Evolutionary conservation across 352 stramenopile species (phyloP).

Genomic region (Phytopythium aichiense): DNA sequence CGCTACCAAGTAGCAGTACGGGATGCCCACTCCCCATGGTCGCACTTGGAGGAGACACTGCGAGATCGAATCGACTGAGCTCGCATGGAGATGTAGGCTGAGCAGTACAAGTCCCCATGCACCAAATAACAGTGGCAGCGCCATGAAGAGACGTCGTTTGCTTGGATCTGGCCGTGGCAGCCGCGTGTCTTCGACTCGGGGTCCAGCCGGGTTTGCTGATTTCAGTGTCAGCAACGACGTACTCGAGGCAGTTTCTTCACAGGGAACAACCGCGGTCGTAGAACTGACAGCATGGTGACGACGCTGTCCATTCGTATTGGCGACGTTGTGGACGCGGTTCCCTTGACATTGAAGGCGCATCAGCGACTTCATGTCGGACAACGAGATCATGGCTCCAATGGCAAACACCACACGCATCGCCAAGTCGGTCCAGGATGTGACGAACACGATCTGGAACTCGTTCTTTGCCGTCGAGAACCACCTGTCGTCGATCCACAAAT

Average conservation of each 20-base stretch:
- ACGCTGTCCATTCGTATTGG: background rate
- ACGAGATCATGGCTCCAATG: constrained; percentile 13
- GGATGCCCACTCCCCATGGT: constrained; percentile 3
- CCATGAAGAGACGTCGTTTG: background rate
- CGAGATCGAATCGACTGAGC: background rate
- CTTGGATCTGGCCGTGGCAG: background rate
- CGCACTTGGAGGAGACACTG: constrained; percentile 10
- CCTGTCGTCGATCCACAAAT: background rate
- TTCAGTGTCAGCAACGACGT: background rate
- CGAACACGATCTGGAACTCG: constrained; percentile 20
- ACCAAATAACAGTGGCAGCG: background rate
- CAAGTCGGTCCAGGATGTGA: constrained; percentile 23
- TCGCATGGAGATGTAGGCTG: background rate
- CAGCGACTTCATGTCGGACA: constrained; percentile 17
- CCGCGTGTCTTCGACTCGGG: background rate
- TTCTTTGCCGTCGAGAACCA: constrained; percentile 9
- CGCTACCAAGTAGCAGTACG: constrained; percentile 23
- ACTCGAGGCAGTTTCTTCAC: background rate
- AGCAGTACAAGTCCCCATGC: background rate
- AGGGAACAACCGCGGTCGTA: background rate
- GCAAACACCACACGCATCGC: constrained; percentile 14
- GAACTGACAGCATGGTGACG: background rate
- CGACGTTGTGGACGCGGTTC: background rate
- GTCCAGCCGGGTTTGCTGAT: background rate
- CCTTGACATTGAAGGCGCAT: background rate